Conservation (phyloP, 2,329 filamentous ascomycete species). For the Triangularia verruculosa region DNA sequence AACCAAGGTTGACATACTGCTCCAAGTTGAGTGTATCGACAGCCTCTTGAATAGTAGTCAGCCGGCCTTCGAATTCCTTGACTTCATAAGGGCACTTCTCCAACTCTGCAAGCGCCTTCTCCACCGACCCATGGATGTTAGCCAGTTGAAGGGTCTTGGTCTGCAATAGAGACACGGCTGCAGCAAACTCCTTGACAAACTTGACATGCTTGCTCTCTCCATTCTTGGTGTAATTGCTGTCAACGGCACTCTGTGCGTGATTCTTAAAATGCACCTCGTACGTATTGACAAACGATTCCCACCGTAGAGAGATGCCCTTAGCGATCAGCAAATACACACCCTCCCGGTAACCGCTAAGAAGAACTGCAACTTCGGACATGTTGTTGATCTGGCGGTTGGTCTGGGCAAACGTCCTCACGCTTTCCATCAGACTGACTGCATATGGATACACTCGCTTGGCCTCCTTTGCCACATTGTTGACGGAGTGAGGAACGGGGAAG, state of each 20-base stretch:
- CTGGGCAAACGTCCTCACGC: constrained; percentile 88
- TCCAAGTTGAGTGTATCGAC: constrained; percentile 97
- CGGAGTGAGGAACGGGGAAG: constrained; percentile 88
- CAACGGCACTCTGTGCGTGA: constrained; percentile 56
- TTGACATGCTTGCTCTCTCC: constrained; percentile 92
- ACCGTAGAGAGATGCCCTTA: constrained; percentile 86
- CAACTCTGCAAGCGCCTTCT: constrained; percentile 79
- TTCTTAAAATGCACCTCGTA: constrained; percentile 85
- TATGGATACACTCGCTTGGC: constrained; percentile 98
- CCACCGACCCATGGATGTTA: constrained; percentile 74
- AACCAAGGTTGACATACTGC: constrained; percentile 87
- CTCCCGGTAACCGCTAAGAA: constrained; percentile 88
- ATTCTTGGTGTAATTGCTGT: constrained; percentile 58
- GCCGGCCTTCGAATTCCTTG: constrained; percentile 71
- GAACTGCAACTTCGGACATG: constrained; percentile 82
- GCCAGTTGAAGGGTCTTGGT: constrained; percentile 77
- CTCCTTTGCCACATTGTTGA: constrained; percentile 95
- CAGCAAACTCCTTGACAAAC: constrained; percentile 91
- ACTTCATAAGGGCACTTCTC: constrained; percentile 80
- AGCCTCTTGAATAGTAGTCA: constrained; percentile 84
- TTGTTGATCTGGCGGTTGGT: constrained; percentile 78
- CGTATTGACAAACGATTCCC: constrained; percentile 97
- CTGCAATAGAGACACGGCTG: constrained; percentile 82
- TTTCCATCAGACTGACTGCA: constrained; percentile 97
- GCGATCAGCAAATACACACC: constrained; percentile 79